phyloP scores from a whole-genome alignment of 140 eudicot genomes.

The Anethum foeniculum region DNA sequence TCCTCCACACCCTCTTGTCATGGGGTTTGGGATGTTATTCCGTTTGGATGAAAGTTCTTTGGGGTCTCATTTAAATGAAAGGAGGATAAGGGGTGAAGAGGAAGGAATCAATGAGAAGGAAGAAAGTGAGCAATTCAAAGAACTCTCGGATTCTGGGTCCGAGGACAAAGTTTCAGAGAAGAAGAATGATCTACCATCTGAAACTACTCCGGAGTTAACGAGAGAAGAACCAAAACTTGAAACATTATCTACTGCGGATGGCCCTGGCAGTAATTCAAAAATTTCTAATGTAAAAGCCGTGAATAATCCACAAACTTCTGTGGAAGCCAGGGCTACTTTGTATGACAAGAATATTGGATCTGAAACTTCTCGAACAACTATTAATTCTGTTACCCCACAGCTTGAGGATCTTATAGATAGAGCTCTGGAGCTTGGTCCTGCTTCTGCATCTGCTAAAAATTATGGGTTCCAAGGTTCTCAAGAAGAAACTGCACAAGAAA shows the following conservation, averaged over 20 bases:
- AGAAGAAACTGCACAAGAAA: constrained; percentile 23
- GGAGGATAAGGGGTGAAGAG: constrained; percentile 95
- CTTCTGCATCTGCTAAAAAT: constrained; percentile 36
- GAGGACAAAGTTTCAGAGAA: constrained; percentile 49
- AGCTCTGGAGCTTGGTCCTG: constrained; percentile 88
- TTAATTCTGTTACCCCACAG: constrained; percentile 41
- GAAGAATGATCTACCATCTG: constrained; percentile 18
- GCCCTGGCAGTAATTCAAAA: constrained; percentile 19
- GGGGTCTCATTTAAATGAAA: constrained; percentile 92
- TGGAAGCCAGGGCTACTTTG: constrained; percentile 17
- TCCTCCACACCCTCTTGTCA: constrained; percentile 92
- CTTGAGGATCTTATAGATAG: constrained; percentile 86
- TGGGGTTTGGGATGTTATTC: constrained; percentile 90
- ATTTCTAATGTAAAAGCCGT: constrained; percentile 16
- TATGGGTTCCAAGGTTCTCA: constrained; percentile 48
- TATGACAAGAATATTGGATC: constrained; percentile 15
- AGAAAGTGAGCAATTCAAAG: constrained; percentile 46
- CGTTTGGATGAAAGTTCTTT: constrained; percentile 92
- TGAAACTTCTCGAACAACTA: constrained; percentile 18
- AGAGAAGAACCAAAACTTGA: constrained; percentile 21
- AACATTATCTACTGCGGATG: constrained; percentile 20
- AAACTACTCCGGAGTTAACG: constrained; percentile 22
- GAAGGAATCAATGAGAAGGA: constrained; percentile 52
- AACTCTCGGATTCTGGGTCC: constrained; percentile 70
- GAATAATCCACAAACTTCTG: constrained; percentile 24